Evolutionary conservation across 1,284 basidiomycete genomes (phyloP).

Genomic region (Phellopilus nigrolimitatus): DNA sequence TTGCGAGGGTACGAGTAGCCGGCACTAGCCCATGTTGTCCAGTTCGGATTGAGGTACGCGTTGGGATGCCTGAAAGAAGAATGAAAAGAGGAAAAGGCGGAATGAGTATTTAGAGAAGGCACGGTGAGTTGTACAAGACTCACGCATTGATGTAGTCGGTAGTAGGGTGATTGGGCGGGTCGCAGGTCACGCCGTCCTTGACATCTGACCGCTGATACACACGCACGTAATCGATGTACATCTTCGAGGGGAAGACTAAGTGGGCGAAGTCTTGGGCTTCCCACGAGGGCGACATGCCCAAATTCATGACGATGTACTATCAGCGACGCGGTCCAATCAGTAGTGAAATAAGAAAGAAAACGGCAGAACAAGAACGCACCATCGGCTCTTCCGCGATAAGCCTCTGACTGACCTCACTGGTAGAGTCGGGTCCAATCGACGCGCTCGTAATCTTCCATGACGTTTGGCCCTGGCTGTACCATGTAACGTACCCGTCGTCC

Average conservation of each 20-base stretch:
- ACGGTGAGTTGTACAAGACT: constrained; percentile 10
- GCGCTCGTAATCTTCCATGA: constrained; percentile 65
- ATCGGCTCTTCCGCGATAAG: constrained; percentile 78
- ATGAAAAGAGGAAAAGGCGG: neutral
- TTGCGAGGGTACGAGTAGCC: constrained; percentile 30
- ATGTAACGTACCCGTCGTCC: constrained; percentile 65
- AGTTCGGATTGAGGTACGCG: constrained; percentile 28
- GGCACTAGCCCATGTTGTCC: constrained; percentile 28
- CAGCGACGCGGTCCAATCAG: constrained; percentile 10
- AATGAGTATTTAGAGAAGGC: neutral
- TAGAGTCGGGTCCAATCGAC: constrained; percentile 55
- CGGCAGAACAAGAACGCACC: constrained; percentile 36
- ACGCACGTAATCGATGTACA: constrained; percentile 76
- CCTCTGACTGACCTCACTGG: constrained; percentile 50
- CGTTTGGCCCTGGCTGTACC: constrained; percentile 56
- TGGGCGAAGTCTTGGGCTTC: constrained; percentile 63
- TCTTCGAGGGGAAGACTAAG: constrained; percentile 60
- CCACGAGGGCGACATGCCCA: constrained; percentile 68
- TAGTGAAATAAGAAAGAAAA: constrained; percentile 1
- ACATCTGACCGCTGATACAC: constrained; percentile 67
- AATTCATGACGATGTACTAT: constrained; percentile 71
- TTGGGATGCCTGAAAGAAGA: constrained; percentile 22
- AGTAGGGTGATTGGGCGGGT: constrained; percentile 60
- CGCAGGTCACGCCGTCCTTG: constrained; percentile 54
- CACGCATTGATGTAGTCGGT: constrained; percentile 40